Evolutionary conservation across 1,284 basidiomycete species (phyloP), one percentile per base, ranked within the genome.

Genomic region (Meripilus lineatus): DNA sequence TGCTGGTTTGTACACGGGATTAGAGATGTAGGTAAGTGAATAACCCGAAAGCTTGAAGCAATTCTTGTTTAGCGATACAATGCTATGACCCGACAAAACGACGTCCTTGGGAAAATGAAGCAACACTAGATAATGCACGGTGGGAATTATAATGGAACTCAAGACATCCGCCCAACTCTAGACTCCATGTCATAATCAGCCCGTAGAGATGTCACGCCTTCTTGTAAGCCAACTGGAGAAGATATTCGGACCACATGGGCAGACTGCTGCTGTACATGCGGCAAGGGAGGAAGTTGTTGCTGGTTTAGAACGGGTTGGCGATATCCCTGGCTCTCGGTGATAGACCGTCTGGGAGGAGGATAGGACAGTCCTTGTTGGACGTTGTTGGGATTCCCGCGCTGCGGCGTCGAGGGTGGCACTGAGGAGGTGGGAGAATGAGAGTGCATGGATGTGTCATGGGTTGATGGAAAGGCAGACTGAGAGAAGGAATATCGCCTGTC

Each of bases 271-370:
- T 63, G 61, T 37, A 64, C 64, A 32, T 63, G 54, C 38, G 64
- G 60, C 35, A 61, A 50, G 25, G 68, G 64, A 5, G 70, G 63
- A 32, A 71, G 63, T 45, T 71, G 66, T 17, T 66, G 61, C 44
- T 70, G 68, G 39, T 65, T 62, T 40, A 67, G 64, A 15, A 66
- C 63, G 39, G 71, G 57, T n/a, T 69, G 59, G 26, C 65, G 62
- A 54, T 68, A 71, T 35, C 63, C 62, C 50, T 76, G 75, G 32
- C 72, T 69, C 48, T 78, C 76, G 14, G 74, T 74, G 38, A 73
- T 56, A 18, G 74, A 67, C 37, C 75, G 71, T 49, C 76, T 66
- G 38, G 58, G 50, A 14, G 59, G 48, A 36, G 58, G 53, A 25
- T 55, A 35, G 32, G 37, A 45, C n/a, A n/a, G n/a, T n/a, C n/a